Evolutionary conservation across 352 stramenopile genomes (phyloP).

Genomic region (Pythium angustatum): DNA sequence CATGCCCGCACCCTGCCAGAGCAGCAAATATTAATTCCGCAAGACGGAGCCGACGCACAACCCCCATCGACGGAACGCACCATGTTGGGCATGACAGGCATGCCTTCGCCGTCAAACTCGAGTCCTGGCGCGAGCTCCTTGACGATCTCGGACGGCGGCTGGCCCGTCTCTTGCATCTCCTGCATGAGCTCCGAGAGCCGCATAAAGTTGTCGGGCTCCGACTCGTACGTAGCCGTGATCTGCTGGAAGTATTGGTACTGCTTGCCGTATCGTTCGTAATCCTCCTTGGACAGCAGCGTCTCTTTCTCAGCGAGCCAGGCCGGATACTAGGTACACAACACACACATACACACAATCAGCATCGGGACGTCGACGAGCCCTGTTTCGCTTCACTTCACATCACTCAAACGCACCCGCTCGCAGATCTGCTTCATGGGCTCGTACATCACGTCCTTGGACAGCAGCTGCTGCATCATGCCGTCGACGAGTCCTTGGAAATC

Average conservation of each 20-base stretch:
- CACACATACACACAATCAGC: not conserved
- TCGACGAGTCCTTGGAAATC: constrained; percentile 95
- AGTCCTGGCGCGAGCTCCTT: constrained; percentile 98
- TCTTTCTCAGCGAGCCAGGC: constrained; percentile 96
- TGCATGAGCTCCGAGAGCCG: constrained; percentile 97
- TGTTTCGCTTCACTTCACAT: no score
- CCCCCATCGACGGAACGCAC: no score
- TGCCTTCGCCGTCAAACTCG: constrained; percentile 95
- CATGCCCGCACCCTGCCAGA: constrained; percentile 61
- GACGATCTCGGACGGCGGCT: constrained; percentile 97
- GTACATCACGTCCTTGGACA: constrained; percentile 99
- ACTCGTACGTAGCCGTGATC: constrained; percentile 97
- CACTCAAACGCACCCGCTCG: constrained; percentile 59
- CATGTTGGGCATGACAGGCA: constrained; percentile 96
- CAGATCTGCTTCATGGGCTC: constrained; percentile 96
- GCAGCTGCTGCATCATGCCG: constrained; percentile 97
- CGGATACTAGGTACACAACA: constrained; percentile 80
- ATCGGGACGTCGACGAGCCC: no score
- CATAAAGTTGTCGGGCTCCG: constrained; percentile 95
- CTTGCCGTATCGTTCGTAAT: constrained; percentile 94
- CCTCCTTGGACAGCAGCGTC: constrained; percentile 81
- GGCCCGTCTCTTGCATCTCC: constrained; percentile 92
- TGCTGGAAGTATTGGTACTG: constrained; percentile 98
- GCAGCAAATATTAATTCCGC: not conserved
- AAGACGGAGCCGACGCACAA: not conserved